Evolutionary conservation across 208 protist genomes (phyloP).

Genomic region (Wallacemonas sp.): DNA sequence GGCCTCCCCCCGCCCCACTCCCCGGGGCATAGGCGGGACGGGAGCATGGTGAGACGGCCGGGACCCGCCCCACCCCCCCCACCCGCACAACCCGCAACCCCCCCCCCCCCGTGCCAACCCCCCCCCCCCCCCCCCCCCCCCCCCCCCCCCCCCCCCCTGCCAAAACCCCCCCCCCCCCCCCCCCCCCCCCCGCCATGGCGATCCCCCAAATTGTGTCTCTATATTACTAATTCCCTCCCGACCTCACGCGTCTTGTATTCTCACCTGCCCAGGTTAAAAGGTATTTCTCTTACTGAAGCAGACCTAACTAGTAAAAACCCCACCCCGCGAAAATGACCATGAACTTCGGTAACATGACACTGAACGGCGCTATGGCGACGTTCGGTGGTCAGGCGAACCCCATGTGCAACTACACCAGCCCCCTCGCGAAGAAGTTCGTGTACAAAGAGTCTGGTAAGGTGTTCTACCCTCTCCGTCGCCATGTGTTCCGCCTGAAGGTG

Average conservation of each 20-base stretch:
- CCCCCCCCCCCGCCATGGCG: too few relatives aligned
- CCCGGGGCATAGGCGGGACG: too few relatives aligned
- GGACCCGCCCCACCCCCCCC: too few relatives aligned
- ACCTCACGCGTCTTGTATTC: background rate
- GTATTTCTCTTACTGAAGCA: constrained; percentile 12
- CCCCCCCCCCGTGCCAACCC: background rate
- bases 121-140: background rate
- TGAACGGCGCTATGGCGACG: constrained; percentile 81
- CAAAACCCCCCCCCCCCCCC: too few relatives aligned
- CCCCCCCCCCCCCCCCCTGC: background rate
- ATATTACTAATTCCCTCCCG: background rate
- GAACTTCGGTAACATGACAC: constrained; percentile 86
- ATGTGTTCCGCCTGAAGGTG: constrained; percentile 87
- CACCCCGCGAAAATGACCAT: constrained; percentile 67
- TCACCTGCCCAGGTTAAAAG: background rate
- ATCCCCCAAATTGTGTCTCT: background rate
- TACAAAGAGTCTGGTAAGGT: constrained; percentile 88
- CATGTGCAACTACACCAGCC: constrained; percentile 90
- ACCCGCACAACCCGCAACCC: background rate
- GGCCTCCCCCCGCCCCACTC: background rate
- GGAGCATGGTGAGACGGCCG: too few relatives aligned
- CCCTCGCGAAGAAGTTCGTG: constrained; percentile 88
- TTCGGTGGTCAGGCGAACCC: constrained; percentile 88
- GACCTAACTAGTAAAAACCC: constrained; percentile 4
- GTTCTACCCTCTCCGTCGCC: constrained; percentile 80